These are phyloP conservation scores for Pichia sp. DNA, from an alignment of 1,139 yeast species.

Conservation along the genomic window DNA sequence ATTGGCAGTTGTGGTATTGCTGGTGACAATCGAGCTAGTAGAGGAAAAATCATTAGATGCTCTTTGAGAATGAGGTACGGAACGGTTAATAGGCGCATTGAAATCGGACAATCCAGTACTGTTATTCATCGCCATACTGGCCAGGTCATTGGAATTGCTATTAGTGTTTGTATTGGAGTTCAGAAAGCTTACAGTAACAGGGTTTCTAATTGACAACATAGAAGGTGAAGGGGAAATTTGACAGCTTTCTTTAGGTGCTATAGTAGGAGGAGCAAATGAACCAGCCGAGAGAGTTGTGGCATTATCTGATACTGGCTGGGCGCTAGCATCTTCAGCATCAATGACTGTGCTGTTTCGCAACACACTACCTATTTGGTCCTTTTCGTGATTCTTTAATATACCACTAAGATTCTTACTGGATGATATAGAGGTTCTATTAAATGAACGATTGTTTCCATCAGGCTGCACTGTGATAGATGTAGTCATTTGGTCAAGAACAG, in stretches of 20 bases:
- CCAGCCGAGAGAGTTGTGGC: not conserved
- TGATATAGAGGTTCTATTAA: not conserved
- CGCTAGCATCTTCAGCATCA: not conserved
- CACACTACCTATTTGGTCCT: not conserved
- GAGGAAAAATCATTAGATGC: conserved; percentile 16
- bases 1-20: conserved; percentile 12
- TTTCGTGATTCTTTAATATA: not conserved
- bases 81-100: conserved; percentile 5
- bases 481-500: conserved; percentile 15
- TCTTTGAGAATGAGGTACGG: conserved; percentile 14
- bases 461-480: conserved; percentile 10
- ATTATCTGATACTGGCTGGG: not conserved
- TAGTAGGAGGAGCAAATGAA: not conserved
- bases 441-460: not conserved
- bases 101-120: conserved; percentile 3
- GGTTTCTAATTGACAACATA: conserved; percentile 7
- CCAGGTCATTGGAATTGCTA: not conserved
- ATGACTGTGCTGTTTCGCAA: not conserved
- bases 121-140: not conserved
- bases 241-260: not conserved
- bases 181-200: conserved; percentile 7
- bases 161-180: not conserved
- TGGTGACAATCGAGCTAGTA: conserved; percentile 13
- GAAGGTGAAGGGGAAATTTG: conserved; percentile 14
- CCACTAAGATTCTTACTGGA: not conserved